A percentile compares a stretch with the other conserved stretches of the same genome.
Conservation (phyloP, 805 yeast genomes). For the Myxozyma udenii region DNA sequence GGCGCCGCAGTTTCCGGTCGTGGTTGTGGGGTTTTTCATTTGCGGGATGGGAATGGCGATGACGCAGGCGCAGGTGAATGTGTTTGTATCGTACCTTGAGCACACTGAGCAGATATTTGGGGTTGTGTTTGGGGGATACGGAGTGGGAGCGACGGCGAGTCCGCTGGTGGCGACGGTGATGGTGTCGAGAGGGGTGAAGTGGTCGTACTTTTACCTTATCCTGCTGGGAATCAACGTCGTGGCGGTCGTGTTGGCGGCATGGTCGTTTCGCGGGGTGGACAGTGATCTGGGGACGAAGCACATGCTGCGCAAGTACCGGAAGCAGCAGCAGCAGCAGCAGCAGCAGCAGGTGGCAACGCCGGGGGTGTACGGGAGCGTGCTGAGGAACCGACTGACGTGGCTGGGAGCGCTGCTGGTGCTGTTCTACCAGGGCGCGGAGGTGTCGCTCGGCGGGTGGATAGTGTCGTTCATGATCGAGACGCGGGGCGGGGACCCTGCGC, state of each 20-base stretch:
- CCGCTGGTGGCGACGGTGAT: slow-evolving; percentile 63
- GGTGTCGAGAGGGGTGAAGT: slow-evolving; percentile 47
- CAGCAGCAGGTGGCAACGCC: neutral
- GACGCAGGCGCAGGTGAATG: slow-evolving; percentile 50
- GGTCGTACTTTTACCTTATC: slow-evolving; percentile 58
- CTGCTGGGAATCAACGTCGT: slow-evolving; percentile 43
- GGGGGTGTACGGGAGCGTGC: slow-evolving; percentile 4
- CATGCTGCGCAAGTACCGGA: slow-evolving; percentile 14
- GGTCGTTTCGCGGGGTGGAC: slow-evolving; percentile 43
- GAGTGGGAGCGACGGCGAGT: slow-evolving; percentile 66
- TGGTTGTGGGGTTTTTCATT: slow-evolving; percentile 51
- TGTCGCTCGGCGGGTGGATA: slow-evolving; percentile 69
- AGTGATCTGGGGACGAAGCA: slow-evolving; percentile 19
- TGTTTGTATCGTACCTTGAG: slow-evolving; percentile 48
- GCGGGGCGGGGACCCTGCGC: slow-evolving; percentile 46
- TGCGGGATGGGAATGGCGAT: slow-evolving; percentile 59
- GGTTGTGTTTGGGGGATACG: slow-evolving; percentile 63
- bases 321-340: no score
- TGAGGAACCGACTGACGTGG: slow-evolving; percentile 36
- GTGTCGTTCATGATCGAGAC: slow-evolving; percentile 58
- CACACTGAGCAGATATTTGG: slow-evolving; percentile 61
- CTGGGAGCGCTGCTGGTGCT: slow-evolving; percentile 53
- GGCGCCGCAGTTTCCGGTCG: slow-evolving; percentile 50
- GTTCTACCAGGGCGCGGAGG: slow-evolving; percentile 68
- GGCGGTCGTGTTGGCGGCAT: slow-evolving; percentile 39